Conservation (phyloP, 176 grass and related monocot genomes). For the Areca catechu region DNA sequence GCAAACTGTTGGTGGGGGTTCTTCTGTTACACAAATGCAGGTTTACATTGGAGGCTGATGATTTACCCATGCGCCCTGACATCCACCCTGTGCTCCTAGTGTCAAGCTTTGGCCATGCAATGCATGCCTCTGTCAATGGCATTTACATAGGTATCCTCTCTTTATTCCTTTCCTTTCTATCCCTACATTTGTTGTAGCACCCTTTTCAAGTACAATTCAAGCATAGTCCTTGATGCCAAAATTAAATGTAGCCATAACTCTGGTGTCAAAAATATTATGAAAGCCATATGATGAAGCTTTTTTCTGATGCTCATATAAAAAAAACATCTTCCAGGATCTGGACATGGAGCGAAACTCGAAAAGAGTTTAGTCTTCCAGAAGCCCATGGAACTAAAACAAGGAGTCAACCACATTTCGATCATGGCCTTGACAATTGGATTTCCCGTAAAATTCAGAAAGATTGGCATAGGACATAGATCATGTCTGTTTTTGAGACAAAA, state of each 20-base stretch:
- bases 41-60: conserved; percentile 48
- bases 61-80: conserved; percentile 48
- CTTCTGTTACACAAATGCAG: conserved; percentile 17
- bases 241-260: too few relatives aligned
- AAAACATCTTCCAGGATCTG: conserved; percentile 20
- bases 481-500: too few relatives aligned
- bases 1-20: not conserved
- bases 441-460: conserved; percentile 15
- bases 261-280: too few relatives aligned
- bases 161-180: too few relatives aligned
- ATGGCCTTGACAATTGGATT: conserved; percentile 28
- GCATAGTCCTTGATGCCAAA: too few relatives aligned
- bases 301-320: too few relatives aligned
- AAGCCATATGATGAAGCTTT: too few relatives aligned
- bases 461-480: too few relatives aligned
- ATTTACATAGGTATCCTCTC: conserved; percentile 42
- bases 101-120: conserved; percentile 53
- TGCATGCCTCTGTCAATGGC: conserved; percentile 49
- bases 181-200: too few relatives aligned
- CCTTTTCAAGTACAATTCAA: too few relatives aligned
- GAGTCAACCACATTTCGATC: conserved; percentile 63
- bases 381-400: conserved; percentile 32
- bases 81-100: conserved; percentile 58
- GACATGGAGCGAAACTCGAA: conserved; percentile 59
- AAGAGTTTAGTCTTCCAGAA: conserved; percentile 52